These are phyloP conservation scores for Juncus effusus DNA, from an alignment of 176 grass and related monocot species.

Conservation along the genomic window DNA sequence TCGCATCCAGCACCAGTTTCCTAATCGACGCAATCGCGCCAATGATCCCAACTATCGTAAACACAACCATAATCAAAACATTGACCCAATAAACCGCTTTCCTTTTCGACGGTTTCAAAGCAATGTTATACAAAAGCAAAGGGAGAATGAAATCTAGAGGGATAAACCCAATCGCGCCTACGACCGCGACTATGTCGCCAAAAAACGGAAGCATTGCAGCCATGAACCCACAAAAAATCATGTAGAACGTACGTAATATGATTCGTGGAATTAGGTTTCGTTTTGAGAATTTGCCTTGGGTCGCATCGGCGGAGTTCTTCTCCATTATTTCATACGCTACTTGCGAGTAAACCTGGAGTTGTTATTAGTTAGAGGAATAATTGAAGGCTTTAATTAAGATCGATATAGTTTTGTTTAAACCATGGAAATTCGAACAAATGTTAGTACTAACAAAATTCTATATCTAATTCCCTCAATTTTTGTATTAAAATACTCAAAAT, in stretches of 20 bases:
- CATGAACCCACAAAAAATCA: constrained; percentile 42
- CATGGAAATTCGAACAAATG: too few species aligned
- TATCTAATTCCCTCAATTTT: too few species aligned
- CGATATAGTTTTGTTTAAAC: too few species aligned
- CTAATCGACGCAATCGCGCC: constrained; percentile 80
- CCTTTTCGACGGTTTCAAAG: constrained; percentile 36
- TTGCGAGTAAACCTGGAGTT: constrained; percentile 64
- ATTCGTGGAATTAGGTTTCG: constrained; percentile 45
- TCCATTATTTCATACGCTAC: constrained; percentile 95
- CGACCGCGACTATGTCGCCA: constrained; percentile 44
- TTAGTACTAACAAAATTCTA: too few species aligned
- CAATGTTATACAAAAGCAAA: constrained; percentile 69
- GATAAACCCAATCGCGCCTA: constrained; percentile 48
- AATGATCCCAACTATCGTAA: constrained; percentile 58
- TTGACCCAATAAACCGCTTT: constrained; percentile 47
- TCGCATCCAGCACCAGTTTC: constrained; percentile 68
- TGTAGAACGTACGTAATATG: constrained; percentile 44
- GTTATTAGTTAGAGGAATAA: not conserved
- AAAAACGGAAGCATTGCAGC: constrained; percentile 60
- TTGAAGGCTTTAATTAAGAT: not conserved
- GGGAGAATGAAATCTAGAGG: constrained; percentile 55
- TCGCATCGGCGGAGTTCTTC: constrained; percentile 60
- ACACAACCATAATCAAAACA: constrained; percentile 63
- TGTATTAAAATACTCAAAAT: too few species aligned
- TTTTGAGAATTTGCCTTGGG: constrained; percentile 37